Base-by-base conservation (phyloP, 441 rosid genomes). In the Gossypium gossypioides region DNA sequence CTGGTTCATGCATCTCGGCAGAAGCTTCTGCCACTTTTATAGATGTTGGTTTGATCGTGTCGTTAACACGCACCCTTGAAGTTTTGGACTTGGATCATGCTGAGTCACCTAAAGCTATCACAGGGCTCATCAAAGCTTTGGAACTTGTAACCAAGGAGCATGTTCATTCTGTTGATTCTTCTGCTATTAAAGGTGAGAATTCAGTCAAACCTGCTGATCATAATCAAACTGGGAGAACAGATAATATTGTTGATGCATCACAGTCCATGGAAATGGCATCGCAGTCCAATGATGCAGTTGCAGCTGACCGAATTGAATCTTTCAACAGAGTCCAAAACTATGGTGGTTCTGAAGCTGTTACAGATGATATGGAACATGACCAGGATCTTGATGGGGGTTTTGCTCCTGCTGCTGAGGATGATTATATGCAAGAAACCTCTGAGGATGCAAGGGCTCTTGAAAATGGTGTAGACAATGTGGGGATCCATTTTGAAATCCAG, bases 341-440 rank as follows among this genome's bases (percentile, higher is more conserved):
- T 78, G 91, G 87, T 76, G 90, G 86, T 51, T 88, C 96, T 72
- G 98, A 88, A 84, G 89, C 92, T 81, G 90, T 89, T 77, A 87
- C 89, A 19, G 98, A 92, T 81, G 98, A 92, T 77, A 96, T 92
- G 99, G 98, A 96, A 74, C 98, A 92, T 72, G 99, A 92, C 74
- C 98, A 91, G 81, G 98, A 96, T 81, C 85, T 90, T 71, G 92
- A 87, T 85, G 92, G 79, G 44, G 88, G 94, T 69, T 92, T 90
- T 84, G 84, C 82, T 65, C 87, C 89, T 48, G 80, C 82, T 73
- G 76, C 87, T 15, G 98, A 88, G 84, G 97, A 88, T 72, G 98
- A 96, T 71, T 91, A 82, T 78, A 92, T 91, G 99, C 99, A 88
- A 79, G 98, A 88, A 75, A 86, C 86, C 74, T 81, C 91, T 3